Evolutionary conservation across 2,329 filamentous ascomycete genomes (phyloP).

Genomic region (Thelonectria olida): DNA sequence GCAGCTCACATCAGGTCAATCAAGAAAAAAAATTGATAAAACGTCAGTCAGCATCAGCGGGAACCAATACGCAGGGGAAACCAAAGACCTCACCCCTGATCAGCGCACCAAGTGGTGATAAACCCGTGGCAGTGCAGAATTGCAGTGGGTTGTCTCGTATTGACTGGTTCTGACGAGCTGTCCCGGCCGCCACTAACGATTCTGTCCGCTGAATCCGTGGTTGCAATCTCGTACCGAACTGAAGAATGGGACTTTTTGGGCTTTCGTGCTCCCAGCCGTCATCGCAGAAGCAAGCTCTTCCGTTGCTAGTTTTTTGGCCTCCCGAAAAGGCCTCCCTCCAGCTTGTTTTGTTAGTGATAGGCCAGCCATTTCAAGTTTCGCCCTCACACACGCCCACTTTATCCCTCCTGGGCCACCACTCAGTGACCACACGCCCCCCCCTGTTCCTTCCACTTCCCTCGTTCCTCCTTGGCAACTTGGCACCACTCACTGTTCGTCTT

Average conservation of each 20-base stretch:
- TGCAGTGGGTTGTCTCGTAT: slow-evolving; percentile 18
- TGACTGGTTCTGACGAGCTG: slow-evolving; percentile 9
- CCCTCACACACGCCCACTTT: not conserved
- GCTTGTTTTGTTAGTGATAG: not conserved
- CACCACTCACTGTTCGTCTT: slow-evolving; percentile 20
- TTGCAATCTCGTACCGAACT: slow-evolving; percentile 5
- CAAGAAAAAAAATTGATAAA: not conserved
- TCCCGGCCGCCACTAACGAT: slow-evolving; percentile 11
- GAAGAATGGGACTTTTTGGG: too few relatives aligned
- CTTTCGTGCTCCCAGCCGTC: not conserved
- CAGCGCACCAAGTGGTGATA: not conserved
- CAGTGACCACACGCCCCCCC: slow-evolving; percentile 23
- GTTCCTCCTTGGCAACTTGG: slow-evolving; percentile 39
- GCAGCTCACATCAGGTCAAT: not conserved
- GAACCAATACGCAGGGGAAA: not conserved
- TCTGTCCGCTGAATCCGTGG: slow-evolving; percentile 10
- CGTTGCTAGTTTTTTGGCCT: too few relatives aligned
- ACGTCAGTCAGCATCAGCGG: not conserved
- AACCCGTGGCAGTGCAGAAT: slow-evolving; percentile 1
- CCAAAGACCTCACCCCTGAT: not conserved
- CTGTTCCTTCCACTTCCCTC: slow-evolving; percentile 2
- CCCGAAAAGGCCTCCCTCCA: not conserved
- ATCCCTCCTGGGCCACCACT: too few relatives aligned
- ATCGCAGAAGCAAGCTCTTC: not conserved
- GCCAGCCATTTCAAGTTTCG: not conserved